Percentiles rank a stretch among this genome's conserved stretches.
phyloP scores from a whole-genome alignment of 345 rosid genomes.

The Eutrema heterophyllum region DNA sequence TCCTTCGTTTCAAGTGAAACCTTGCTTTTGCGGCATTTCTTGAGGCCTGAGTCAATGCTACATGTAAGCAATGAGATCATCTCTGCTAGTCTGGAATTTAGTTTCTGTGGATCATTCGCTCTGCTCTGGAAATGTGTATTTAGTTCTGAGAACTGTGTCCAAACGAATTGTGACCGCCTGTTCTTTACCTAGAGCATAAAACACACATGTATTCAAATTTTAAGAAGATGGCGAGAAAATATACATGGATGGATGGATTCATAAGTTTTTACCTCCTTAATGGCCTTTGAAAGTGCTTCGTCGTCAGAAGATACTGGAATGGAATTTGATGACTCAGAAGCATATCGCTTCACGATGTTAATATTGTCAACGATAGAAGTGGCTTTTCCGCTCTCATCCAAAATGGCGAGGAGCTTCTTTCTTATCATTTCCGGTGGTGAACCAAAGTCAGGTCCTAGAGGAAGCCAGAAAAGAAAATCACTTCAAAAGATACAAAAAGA shows the following conservation, averaged over 20 bases:
- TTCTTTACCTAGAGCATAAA: constrained; percentile 69
- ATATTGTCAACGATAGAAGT: constrained; percentile 69
- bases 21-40: constrained; percentile 40
- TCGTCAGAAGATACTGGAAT: constrained; percentile 80
- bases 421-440: constrained; percentile 60
- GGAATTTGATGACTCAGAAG: constrained; percentile 67
- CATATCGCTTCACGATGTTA: constrained; percentile 64
- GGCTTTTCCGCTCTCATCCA: constrained; percentile 65
- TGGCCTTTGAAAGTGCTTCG: constrained; percentile 72
- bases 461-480: constrained; percentile 3
- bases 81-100: constrained; percentile 69
- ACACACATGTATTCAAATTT: too few species aligned
- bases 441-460: constrained; percentile 89
- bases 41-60: constrained; percentile 36
- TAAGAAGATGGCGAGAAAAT: too few species aligned
- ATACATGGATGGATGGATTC: background rate
- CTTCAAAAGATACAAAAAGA: background rate
- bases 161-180: constrained; percentile 59
- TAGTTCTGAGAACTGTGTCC: constrained; percentile 90
- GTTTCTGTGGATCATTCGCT: constrained; percentile 52
- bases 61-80: constrained; percentile 77
- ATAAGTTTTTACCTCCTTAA: constrained; percentile 61
- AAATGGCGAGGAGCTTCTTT: constrained; percentile 58
- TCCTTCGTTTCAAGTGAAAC: constrained; percentile 56
- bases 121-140: constrained; percentile 59